Percentiles rank a stretch among this genome's conserved stretches.
phyloP scores from a whole-genome alignment of 495 filamentous ascomycete species.

The Neurospora pannonica region DNA sequence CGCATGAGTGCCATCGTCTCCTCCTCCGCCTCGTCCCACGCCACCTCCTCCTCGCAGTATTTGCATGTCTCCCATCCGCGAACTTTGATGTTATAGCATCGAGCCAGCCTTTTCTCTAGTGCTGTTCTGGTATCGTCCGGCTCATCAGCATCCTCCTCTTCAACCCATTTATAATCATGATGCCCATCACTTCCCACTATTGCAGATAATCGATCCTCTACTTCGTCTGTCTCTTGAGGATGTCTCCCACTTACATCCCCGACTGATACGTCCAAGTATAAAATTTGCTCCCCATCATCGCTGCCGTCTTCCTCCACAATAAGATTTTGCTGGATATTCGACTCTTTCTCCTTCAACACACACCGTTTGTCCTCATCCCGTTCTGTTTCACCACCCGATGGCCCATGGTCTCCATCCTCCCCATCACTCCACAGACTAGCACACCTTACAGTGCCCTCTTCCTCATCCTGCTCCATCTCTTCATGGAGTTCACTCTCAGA shows the following conservation, averaged over 20 bases:
- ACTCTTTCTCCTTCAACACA: neutral
- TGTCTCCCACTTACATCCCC: neutral
- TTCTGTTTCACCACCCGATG: neutral
- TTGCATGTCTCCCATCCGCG: neutral
- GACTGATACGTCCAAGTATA: neutral
- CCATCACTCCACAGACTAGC: neutral
- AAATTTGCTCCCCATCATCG: neutral
- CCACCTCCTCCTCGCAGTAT: slow-evolving; percentile 3
- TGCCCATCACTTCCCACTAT: neutral
- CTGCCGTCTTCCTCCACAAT: neutral
- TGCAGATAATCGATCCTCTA: neutral
- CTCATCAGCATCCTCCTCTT: neutral
- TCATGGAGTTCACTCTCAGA: neutral
- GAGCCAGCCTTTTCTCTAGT: neutral
- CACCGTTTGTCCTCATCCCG: neutral
- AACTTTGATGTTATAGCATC: neutral
- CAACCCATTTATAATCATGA: neutral
- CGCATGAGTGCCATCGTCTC: neutral
- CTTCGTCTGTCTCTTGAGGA: neutral
- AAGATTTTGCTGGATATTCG: neutral
- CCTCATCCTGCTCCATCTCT: neutral
- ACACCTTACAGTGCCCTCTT: neutral
- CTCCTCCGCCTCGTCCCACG: neutral
- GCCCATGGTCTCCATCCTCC: neutral
- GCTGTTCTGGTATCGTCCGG: neutral